Conservation (phyloP, 2,329 filamentous ascomycete species). For the Trichoderma sp. region DNA sequence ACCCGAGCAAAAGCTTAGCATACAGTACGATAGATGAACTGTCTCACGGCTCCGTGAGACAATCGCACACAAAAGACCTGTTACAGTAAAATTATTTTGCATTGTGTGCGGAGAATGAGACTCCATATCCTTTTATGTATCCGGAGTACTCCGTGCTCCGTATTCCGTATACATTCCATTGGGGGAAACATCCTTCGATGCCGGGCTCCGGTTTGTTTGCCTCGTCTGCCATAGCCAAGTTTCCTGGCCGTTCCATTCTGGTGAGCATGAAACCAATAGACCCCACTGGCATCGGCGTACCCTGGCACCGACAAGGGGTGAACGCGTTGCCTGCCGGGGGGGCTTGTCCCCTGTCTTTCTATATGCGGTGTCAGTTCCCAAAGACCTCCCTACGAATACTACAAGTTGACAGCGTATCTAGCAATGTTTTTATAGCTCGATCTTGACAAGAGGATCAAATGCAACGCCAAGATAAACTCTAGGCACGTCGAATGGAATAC, state of each 20-base stretch:
- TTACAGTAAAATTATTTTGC: not conserved
- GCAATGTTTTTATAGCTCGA: not conserved
- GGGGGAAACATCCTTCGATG: not conserved
- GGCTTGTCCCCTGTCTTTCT: not conserved
- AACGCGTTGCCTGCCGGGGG: not conserved
- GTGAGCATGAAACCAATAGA: constrained; percentile 16
- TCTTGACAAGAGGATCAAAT: not conserved
- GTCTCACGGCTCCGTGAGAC: not conserved
- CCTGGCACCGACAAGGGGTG: not conserved
- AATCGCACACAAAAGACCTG: not conserved
- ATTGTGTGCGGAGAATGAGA: constrained; percentile 3
- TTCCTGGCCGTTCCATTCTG: not conserved
- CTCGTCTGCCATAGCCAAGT: not conserved
- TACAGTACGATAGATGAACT: not conserved
- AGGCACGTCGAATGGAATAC: not conserved
- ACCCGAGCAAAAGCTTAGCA: not conserved
- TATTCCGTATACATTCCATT: not conserved
- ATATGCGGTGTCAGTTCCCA: not conserved
- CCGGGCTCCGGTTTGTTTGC: not conserved
- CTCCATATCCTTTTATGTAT: not conserved
- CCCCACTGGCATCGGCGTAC: not conserved
- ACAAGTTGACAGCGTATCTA: not conserved
- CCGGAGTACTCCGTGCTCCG: constrained; percentile 6
- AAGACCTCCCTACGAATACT: not conserved
- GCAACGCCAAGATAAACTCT: not conserved